phyloP scores from a whole-genome alignment of 2,329 filamentous ascomycete species.

The Chaetoscypha palmicola region DNA sequence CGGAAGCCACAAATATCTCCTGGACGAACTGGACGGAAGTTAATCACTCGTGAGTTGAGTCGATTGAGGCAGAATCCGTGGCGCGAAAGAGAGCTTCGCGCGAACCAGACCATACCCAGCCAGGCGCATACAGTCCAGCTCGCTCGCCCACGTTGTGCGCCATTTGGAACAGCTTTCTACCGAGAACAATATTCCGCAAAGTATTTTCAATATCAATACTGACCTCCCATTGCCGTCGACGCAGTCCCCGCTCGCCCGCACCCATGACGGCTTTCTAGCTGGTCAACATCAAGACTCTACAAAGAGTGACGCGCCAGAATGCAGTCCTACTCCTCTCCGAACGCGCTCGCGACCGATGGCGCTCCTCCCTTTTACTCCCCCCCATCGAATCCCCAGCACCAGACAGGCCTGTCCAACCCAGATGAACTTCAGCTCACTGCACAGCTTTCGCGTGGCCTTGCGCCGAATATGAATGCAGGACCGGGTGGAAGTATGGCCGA shows the following conservation, averaged over 20 bases:
- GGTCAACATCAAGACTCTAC: too few relatives aligned
- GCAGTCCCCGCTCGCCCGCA: constrained; percentile 12
- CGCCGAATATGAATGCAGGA: constrained; percentile 35
- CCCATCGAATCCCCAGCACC: constrained; percentile 22
- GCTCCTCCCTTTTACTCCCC: constrained; percentile 27
- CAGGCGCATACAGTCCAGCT: too few relatives aligned
- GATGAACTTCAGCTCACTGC: constrained; percentile 41
- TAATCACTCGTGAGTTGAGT: constrained; percentile 1
- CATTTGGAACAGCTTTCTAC: constrained; percentile 6
- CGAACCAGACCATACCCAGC: neutral
- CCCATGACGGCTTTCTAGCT: constrained; percentile 18
- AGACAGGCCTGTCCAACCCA: constrained; percentile 26
- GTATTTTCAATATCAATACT: constrained; percentile 20
- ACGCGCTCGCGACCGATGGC: constrained; percentile 23
- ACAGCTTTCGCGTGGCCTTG: constrained; percentile 40
- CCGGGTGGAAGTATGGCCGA: constrained; percentile 34
- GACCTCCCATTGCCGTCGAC: constrained; percentile 16
- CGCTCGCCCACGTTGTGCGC: too few relatives aligned
- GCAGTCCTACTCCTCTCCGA: constrained; percentile 29
- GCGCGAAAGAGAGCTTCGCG: constrained; percentile 4
- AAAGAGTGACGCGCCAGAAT: constrained; percentile 25
- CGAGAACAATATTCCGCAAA: constrained; percentile 11
- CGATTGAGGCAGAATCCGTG: constrained; percentile 21
- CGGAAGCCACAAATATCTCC: too few relatives aligned
- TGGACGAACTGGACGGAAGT: too few relatives aligned